These are phyloP conservation scores for Lycium barbarum DNA, from an alignment of 257 asterid species.

Conservation along the genomic window DNA sequence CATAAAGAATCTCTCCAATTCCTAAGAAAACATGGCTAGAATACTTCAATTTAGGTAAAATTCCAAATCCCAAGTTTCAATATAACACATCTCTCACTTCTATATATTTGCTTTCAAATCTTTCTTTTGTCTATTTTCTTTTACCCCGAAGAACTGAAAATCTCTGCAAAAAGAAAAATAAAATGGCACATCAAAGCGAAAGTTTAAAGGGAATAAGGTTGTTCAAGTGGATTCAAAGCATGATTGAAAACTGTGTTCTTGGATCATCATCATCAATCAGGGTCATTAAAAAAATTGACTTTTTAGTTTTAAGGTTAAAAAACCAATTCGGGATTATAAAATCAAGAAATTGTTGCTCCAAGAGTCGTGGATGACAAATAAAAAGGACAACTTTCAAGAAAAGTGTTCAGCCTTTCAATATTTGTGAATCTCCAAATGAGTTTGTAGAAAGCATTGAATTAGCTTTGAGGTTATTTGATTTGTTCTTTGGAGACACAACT, in stretches of 20 bases:
- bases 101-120: not conserved
- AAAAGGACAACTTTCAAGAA: not conserved
- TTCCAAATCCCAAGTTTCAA: too few species aligned
- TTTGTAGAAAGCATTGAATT: not conserved
- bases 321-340: not conserved
- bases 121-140: not conserved
- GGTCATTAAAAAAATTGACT: not conserved
- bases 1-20: too few species aligned
- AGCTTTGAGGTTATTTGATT: too few species aligned
- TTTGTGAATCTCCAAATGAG: not conserved
- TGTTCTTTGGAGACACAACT: too few species aligned
- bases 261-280: not conserved
- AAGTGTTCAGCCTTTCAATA: not conserved
- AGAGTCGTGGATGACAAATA: not conserved
- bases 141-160: not conserved
- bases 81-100: not conserved
- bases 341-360: not conserved
- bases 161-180: not conserved
- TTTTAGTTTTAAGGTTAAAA: not conserved
- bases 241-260: not conserved
- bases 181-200: not conserved
- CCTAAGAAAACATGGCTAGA: too few species aligned
- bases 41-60: too few species aligned
- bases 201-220: not conserved
- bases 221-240: conserved; percentile 8